These are phyloP conservation scores for Allium fistulosum DNA, from an alignment of 106 monocot genomes.

Conservation along the genomic window DNA sequence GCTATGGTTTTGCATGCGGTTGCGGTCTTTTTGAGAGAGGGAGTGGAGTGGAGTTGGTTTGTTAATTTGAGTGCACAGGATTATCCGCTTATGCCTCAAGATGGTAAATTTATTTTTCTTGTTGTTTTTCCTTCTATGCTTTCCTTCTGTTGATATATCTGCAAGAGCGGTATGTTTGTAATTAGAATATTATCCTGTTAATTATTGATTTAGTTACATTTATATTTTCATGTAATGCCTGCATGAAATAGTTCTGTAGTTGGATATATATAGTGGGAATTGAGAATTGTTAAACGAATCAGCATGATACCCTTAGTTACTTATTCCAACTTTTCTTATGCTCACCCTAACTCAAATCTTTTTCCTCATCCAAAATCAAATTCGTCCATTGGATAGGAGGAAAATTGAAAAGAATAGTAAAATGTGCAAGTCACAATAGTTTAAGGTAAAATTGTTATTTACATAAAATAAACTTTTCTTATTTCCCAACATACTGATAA, in stretches of 20 bases:
- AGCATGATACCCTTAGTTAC: no score
- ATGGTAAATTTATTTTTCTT: conserved; percentile 24
- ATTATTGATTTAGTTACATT: neutral
- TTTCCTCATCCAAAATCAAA: neutral
- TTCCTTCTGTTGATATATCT: neutral
- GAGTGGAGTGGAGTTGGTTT: conserved; percentile 55
- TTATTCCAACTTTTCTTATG: neutral
- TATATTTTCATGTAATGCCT: neutral
- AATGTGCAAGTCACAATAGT: no score
- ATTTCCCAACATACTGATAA: no score
- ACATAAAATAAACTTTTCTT: no score
- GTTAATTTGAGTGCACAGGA: conserved; percentile 43
- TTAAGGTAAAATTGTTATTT: no score
- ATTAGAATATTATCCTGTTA: neutral
- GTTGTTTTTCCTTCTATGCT: neutral
- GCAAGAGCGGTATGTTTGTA: neutral
- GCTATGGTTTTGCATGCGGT: conserved; percentile 41
- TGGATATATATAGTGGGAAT: neutral
- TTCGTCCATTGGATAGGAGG: no score
- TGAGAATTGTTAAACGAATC: no score
- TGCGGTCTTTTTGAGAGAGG: conserved; percentile 39
- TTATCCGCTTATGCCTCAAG: conserved; percentile 54
- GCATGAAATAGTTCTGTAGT: neutral
- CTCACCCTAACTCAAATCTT: neutral
- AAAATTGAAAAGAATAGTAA: no score